Evolutionary conservation across 1,284 basidiomycete genomes (phyloP), one percentile per base, ranked within the genome.

Genomic region (Violaceomyces palustris): DNA sequence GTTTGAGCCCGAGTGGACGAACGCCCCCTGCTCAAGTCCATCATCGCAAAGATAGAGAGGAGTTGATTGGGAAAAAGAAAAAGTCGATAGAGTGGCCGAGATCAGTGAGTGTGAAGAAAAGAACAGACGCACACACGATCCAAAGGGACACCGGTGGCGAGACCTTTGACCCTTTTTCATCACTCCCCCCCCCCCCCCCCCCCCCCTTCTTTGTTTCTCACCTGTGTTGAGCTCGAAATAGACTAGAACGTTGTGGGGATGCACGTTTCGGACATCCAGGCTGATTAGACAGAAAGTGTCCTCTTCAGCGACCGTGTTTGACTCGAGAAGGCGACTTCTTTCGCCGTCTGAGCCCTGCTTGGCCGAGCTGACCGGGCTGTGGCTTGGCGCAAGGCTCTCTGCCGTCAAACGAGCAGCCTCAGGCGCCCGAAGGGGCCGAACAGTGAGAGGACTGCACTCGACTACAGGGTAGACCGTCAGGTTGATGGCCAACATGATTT

Each of bases 381-480:
- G 54, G 10, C 32, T 22, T 25, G 42, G 41, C n/a, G 46, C 27
- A 79, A 78, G 61, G 82, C 81, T 27, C 27, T 35, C 39, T 4
- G 61, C 55, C 5, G 59, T 57, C 27, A 65, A 36, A 10, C 60
- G 18, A 19, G 50, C 51, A 21, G 69, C 72, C 33, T 71, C 67
- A 1, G 7, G 19, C 14, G 52, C 42, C 11, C 24, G 33, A 29
- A 60, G 17, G 4, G 53, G 47, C 0, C 34, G 29, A 11, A 69
- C 30, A 18, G 29, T 44, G 29, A 75, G 37, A 15, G 45, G 45
- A 6, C 46, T 43, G 64, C 85, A 88, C 67, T 91, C 87, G 29
- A 96, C 80, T 76, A 91, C 91, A 52, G 88, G 86, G 68, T 92
- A 92, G 2, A 97, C 91, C 0, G 88, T 92, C 46, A 94, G 84